Evolutionary conservation across 1,284 basidiomycete species (phyloP), one percentile per base, ranked within the genome.

Genomic region (Phellopilus nigrolimitatus): DNA sequence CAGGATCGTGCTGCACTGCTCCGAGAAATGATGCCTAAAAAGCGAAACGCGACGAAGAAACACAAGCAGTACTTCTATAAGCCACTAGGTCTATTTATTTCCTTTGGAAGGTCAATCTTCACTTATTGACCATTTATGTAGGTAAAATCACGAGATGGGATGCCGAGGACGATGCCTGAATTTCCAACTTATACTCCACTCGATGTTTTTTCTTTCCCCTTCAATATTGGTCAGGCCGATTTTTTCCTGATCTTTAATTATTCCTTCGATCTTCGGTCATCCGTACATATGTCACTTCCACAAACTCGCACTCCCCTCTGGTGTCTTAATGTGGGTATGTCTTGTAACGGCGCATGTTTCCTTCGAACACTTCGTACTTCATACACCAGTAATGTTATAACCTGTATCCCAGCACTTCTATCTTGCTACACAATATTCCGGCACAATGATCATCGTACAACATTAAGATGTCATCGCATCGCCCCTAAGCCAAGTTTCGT

Each of bases 11-110:
- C 85, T 37, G 66, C 68, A 54, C 65, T 88, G 48, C 74, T 88
- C 48, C 65, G 70, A 55, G 80, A 78, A 54, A 79, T 88, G 71
- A 85, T 87, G 82, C 83, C 84, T 2, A 77, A 84, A 13, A 88
- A 88, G 66, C 68, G 87, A 51, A 80, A 66, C 45, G 84, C 79
- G 66, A 87, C 85, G 63, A 87, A 81, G 73, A 83, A 84, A 67
- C 84, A 82, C 56, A 89, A 89, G 64, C 83, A 87, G 64, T 89
- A 89, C 67, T 89, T 88, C 66, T 89, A 80, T 70, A 74, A 73
- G 34, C 86, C 86, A 10, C 61, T 84, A 54, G 50, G 46, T 48
- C 22, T 40, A 37, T 39, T 39, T 15, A 6, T 31, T 17, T 17
- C 5, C 17, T 39, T 48, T 12, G 10, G 4, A 10, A 9, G 8